These are phyloP conservation scores for Talaromyces albobiverticillius DNA, from an alignment of 2,329 filamentous ascomycete species.

Conservation along the genomic window DNA sequence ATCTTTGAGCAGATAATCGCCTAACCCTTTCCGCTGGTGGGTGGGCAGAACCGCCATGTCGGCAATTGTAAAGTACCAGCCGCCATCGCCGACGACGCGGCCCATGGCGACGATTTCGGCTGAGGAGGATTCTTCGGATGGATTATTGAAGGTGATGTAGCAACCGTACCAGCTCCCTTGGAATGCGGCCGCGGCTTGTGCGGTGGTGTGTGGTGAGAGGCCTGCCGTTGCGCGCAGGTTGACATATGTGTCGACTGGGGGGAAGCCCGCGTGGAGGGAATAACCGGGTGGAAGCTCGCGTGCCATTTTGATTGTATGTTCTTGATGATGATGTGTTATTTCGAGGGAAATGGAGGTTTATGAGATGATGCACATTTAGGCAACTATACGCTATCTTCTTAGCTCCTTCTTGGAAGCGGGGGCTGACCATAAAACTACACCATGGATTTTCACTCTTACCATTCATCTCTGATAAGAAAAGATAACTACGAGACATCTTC, in stretches of 20 bases:
- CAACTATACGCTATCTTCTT: no score
- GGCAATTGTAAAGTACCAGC: constrained; percentile 51
- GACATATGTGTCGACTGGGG: constrained; percentile 35
- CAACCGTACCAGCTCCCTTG: constrained; percentile 45
- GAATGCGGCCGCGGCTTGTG: constrained; percentile 36
- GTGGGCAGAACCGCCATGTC: constrained; percentile 52
- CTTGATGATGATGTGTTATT: neutral
- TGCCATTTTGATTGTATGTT: neutral
- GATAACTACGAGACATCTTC: no score
- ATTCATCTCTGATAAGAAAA: no score
- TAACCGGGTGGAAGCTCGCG: constrained; percentile 33
- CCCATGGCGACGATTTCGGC: constrained; percentile 46
- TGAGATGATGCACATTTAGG: no score
- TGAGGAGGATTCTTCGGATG: neutral
- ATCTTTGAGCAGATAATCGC: constrained; percentile 43
- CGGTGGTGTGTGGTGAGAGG: constrained; percentile 35
- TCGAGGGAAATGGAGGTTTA: no score
- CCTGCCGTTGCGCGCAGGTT: constrained; percentile 37
- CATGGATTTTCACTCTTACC: no score
- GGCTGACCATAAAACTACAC: no score
- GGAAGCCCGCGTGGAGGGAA: constrained; percentile 33
- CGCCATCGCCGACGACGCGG: constrained; percentile 51
- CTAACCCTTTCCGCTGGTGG: constrained; percentile 50
- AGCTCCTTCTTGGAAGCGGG: no score
- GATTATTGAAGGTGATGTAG: constrained; percentile 30